Percentiles rank a stretch among this genome's conserved stretches.
These are phyloP conservation scores for Skeletonema costatum DNA, from an alignment of 108 stramenopile species.

Conservation along the genomic window DNA sequence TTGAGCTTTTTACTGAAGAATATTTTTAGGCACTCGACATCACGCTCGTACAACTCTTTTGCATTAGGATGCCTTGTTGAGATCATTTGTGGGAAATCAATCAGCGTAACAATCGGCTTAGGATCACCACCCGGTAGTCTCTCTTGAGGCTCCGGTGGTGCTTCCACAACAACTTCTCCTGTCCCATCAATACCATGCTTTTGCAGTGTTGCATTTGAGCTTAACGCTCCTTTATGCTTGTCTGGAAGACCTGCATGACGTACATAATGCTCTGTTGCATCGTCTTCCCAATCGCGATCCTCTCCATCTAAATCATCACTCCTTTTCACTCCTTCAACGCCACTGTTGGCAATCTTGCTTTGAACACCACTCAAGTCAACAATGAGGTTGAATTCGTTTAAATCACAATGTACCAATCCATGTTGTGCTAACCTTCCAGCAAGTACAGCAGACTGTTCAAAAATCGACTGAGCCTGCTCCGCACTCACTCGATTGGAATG, in stretches of 20 bases:
- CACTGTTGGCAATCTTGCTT: constrained; percentile 38
- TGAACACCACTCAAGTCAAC: constrained; percentile 90
- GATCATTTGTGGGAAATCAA: constrained; percentile 99
- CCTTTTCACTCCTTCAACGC: constrained; percentile 50
- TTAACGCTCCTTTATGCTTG: constrained; percentile 71
- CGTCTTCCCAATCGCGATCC: constrained; percentile 47
- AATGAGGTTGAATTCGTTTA: constrained; percentile 99
- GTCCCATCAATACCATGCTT: constrained; percentile 68
- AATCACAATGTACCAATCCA: constrained; percentile 99
- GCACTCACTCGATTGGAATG: constrained; percentile 73
- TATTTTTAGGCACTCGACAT: constrained; percentile 78
- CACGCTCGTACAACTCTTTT: constrained; percentile 91
- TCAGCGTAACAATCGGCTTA: constrained; percentile 91
- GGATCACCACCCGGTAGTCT: constrained; percentile 80
- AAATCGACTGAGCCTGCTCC: constrained; percentile 91
- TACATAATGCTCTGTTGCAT: constrained; percentile 76
- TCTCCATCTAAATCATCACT: constrained; percentile 1
- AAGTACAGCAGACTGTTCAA: constrained; percentile 73
- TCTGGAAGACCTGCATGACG: constrained; percentile 84
- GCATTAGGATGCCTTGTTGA: constrained; percentile 97
- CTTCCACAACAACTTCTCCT: constrained; percentile 59
- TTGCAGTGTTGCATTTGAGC: constrained; percentile 67
- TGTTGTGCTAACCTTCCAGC: constrained; percentile 82
- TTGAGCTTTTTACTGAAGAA: constrained; percentile 91
- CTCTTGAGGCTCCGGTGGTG: constrained; percentile 64